phyloP scores from a whole-genome alignment of 2,329 filamentous ascomycete genomes.

The Neonectria coccinea region DNA sequence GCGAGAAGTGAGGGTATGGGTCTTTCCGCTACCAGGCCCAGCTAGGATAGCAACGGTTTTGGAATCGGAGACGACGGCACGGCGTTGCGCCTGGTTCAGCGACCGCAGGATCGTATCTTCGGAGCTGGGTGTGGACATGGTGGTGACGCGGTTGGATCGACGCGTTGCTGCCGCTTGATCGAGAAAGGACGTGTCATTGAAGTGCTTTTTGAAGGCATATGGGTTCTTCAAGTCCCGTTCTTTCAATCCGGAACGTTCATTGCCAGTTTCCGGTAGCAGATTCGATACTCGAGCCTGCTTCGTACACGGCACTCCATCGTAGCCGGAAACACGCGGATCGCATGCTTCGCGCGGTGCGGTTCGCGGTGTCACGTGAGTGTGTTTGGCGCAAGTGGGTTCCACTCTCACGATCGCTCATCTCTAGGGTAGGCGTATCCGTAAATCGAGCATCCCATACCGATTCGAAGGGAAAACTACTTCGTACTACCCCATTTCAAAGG shows the following conservation, averaged over 20 bases:
- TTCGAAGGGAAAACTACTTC: no score
- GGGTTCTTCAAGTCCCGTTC: conserved; percentile 4
- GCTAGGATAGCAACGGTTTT: conserved; percentile 74
- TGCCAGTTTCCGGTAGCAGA: background rate
- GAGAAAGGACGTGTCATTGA: conserved; percentile 29
- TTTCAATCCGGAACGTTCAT: background rate
- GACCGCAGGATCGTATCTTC: conserved; percentile 57
- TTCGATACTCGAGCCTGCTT: background rate
- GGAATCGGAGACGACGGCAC: conserved; percentile 65
- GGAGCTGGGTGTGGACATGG: conserved; percentile 43
- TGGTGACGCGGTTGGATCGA: conserved; percentile 39
- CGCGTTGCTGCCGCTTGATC: conserved; percentile 31
- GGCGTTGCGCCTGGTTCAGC: conserved; percentile 67
- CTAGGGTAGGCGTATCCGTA: background rate
- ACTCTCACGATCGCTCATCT: background rate
- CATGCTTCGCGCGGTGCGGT: background rate
- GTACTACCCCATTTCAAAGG: background rate
- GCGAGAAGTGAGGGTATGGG: conserved; percentile 91
- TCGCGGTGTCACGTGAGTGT: conserved; percentile 2
- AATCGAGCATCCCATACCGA: background rate
- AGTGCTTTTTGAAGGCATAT: conserved; percentile 12
- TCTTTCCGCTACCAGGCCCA: conserved; percentile 84
- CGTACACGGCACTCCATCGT: background rate
- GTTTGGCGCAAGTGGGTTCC: background rate
- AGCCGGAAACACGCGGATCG: background rate